Base-by-base conservation (phyloP, 148 eudicot species). In the Suaeda aralocaspica region DNA sequence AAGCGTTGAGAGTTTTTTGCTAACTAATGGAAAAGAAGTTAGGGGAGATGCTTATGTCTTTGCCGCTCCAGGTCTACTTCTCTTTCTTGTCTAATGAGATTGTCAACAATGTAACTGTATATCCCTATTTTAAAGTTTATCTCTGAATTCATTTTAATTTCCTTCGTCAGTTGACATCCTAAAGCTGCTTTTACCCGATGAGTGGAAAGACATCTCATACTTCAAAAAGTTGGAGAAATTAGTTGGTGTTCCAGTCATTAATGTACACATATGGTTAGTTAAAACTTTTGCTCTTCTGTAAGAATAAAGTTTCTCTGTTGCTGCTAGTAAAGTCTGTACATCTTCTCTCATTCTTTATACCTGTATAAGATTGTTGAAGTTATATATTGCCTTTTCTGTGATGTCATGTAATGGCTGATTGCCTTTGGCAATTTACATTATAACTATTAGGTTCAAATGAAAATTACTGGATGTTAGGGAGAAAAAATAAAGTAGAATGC, bases 221-320 rank as follows among this genome's bases (percentile, higher is more conserved):
- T 94, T 94, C 83, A 83, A 71, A 48, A 94, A 89, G 67, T 70
- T 91, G 84, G 97, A 94, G 29, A 94, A 91, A 80, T 74, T 94
- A 80, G 96, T 91, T 39, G 99, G 99, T 28, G 99, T 94, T 78
- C 99, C 99, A 1, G 99, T 94, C 70, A 91, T 94, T 68, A 91
- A 91, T 77, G 93, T 94, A 75, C 99, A 94, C 87, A 91, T 94
- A 83, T 94, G 97, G 99, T 94, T 58, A 81, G 99, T 83, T 53
- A 48, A 66, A 41, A 14, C 22, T 52, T 50, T 50, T 77, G n/a
- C 52, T 49, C 14, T 58, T 70, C 53, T 31, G 16, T 30, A 22
- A 45, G 22, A 15, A 13, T 44, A 56, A 39, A n/a, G n/a, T 62
- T 30, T 36, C 9, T 4, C 26, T 60, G 18, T 15, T 45, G 58